phyloP scores from a whole-genome alignment of 83 land plant species.

The Picea mariana region DNA sequence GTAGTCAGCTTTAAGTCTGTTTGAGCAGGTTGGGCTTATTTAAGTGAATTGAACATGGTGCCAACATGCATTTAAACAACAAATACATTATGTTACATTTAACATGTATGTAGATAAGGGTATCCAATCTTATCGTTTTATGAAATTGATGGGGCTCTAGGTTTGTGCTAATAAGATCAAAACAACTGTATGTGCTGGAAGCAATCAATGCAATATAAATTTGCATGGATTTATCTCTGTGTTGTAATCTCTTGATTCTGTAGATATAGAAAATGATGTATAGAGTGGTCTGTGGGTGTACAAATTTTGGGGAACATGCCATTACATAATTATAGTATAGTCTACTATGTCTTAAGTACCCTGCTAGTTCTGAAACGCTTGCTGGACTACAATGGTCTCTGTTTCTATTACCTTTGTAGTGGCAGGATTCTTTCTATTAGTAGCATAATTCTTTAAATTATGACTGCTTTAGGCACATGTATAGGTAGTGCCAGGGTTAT shows the following conservation, averaged over 20 bases:
- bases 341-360: too few species aligned
- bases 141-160: neutral
- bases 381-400: neutral
- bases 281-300: neutral
- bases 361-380: neutral
- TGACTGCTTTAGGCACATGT: neutral
- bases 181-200: too few species aligned
- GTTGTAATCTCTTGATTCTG: too few species aligned
- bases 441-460: neutral
- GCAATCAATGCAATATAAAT: too few species aligned
- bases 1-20: neutral
- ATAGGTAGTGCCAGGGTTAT: neutral
- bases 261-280: neutral
- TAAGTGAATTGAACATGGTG: conserved; percentile 2
- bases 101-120: neutral
- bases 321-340: neutral
- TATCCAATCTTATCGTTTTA: neutral
- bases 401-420: neutral
- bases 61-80: neutral
- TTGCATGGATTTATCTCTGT: too few species aligned
- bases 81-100: neutral
- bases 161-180: neutral
- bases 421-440: neutral
- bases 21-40: neutral
- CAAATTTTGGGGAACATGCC: neutral